Evolutionary conservation across 2,329 filamentous ascomycete species (phyloP).

Genomic region (Phoma sp.): DNA sequence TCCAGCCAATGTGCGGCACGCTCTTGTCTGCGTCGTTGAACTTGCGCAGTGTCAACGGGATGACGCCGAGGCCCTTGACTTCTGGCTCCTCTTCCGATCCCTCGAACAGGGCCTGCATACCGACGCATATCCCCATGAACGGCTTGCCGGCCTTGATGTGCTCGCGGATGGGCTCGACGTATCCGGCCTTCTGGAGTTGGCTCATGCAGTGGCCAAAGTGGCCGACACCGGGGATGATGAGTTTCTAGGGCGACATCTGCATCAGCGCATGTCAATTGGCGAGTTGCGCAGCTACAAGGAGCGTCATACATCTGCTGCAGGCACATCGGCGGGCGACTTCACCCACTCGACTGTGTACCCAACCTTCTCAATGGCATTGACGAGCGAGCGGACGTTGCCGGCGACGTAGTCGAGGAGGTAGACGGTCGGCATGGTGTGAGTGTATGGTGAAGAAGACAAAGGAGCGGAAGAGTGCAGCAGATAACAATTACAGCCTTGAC

Average conservation of each 20-base stretch:
- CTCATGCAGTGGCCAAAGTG: constrained; percentile 96
- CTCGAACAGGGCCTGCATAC: constrained; percentile 87
- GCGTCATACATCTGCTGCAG: constrained; percentile 75
- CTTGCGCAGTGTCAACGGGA: constrained; percentile 73
- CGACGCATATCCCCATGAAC: constrained; percentile 98
- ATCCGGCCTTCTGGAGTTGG: constrained; percentile 82
- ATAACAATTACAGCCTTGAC: constrained; percentile 9
- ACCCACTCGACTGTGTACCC: constrained; percentile 96
- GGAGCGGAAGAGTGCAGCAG: background rate
- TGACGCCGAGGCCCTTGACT: constrained; percentile 76
- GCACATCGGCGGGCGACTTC: constrained; percentile 80
- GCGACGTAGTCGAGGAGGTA: constrained; percentile 90
- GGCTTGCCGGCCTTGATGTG: constrained; percentile 93
- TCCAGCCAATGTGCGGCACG: constrained; percentile 99
- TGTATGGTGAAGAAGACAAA: background rate
- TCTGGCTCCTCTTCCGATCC: constrained; percentile 80
- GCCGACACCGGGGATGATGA: constrained; percentile 95
- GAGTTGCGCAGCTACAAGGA: constrained; percentile 8
- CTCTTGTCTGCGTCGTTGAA: constrained; percentile 83
- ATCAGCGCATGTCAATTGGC: constrained; percentile 47
- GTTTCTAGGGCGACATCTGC: constrained; percentile 65
- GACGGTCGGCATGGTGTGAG: constrained; percentile 72
- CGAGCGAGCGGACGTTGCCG: constrained; percentile 93
- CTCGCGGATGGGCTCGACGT: constrained; percentile 78
- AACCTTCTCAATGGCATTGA: constrained; percentile 96